Percentiles rank a stretch among this genome's conserved stretches.
Conservation (phyloP, 495 filamentous ascomycete genomes). For the Penicillium silybi region DNA sequence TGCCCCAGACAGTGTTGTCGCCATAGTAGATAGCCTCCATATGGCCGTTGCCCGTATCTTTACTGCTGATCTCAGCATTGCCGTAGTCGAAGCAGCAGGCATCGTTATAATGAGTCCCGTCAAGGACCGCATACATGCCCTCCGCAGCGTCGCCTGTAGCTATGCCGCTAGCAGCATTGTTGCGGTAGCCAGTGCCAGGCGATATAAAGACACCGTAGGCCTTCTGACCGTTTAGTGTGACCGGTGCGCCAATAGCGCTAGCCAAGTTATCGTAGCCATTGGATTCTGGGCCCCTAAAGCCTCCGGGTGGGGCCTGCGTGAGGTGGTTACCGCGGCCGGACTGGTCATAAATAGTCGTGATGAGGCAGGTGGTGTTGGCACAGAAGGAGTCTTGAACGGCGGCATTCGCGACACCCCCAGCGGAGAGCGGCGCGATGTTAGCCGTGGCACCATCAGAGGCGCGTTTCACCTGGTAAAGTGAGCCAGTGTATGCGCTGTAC, state of each 20-base stretch:
- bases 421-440: slow-evolving; percentile 43
- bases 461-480: slow-evolving; percentile 55
- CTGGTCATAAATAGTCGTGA: slow-evolving; percentile 59
- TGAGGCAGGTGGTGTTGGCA: slow-evolving; percentile 52
- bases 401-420: slow-evolving; percentile 56
- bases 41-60: slow-evolving; percentile 53
- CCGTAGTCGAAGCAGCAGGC: slow-evolving; percentile 61
- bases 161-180: slow-evolving; percentile 44
- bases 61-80: slow-evolving; percentile 52
- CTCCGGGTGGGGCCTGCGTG: slow-evolving; percentile 52
- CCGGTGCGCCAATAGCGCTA: slow-evolving; percentile 52
- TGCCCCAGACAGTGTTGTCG: slow-evolving; percentile 44
- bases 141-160: slow-evolving; percentile 50
- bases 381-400: slow-evolving; percentile 55
- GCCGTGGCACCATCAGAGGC: slow-evolving; percentile 45
- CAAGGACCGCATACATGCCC: slow-evolving; percentile 57
- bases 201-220: slow-evolving; percentile 56
- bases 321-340: slow-evolving; percentile 55
- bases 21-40: slow-evolving; percentile 63
- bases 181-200: slow-evolving; percentile 54
- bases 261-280: slow-evolving; percentile 54
- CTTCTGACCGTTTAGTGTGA: slow-evolving; percentile 54
- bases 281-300: slow-evolving; percentile 46
- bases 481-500: slow-evolving; percentile 45
- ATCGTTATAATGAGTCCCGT: slow-evolving; percentile 56